Conservation (phyloP, 208 protist genomes). For the Acanthamoeba sp. region DNA sequence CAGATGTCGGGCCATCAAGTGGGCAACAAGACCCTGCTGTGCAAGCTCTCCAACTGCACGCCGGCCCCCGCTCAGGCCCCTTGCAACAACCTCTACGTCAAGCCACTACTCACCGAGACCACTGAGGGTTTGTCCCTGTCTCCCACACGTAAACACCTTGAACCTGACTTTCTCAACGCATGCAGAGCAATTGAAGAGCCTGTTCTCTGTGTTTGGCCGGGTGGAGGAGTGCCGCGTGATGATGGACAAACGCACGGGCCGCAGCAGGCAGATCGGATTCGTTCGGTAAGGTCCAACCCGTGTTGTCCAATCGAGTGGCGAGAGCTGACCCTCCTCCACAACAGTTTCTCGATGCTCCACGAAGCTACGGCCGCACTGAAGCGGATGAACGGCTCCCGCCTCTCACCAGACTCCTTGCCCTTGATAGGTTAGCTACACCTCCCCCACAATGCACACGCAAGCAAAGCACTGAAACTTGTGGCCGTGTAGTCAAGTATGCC, state of each 20-base stretch:
- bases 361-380: constrained; percentile 42
- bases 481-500: constrained; percentile 71
- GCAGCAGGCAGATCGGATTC: constrained; percentile 52
- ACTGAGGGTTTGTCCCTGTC: background rate
- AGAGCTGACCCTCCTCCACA: too few species aligned
- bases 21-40: constrained; percentile 73
- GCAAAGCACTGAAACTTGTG: too few species aligned
- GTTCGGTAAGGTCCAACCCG: constrained; percentile 36
- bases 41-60: constrained; percentile 77
- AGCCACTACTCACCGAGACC: background rate
- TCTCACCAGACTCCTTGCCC: background rate
- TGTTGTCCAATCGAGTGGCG: background rate
- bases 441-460: too few species aligned
- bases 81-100: constrained; percentile 62
- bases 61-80: background rate
- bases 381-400: constrained; percentile 28
- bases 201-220: constrained; percentile 47
- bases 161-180: background rate
- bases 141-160: background rate
- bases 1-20: constrained; percentile 69
- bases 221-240: constrained; percentile 55
- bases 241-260: constrained; percentile 46
- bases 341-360: constrained; percentile 16
- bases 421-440: too few species aligned
- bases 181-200: constrained; percentile 26